Base-by-base conservation (phyloP, 2,329 filamentous ascomycete species). In the Microdochium bolleyi region DNA sequence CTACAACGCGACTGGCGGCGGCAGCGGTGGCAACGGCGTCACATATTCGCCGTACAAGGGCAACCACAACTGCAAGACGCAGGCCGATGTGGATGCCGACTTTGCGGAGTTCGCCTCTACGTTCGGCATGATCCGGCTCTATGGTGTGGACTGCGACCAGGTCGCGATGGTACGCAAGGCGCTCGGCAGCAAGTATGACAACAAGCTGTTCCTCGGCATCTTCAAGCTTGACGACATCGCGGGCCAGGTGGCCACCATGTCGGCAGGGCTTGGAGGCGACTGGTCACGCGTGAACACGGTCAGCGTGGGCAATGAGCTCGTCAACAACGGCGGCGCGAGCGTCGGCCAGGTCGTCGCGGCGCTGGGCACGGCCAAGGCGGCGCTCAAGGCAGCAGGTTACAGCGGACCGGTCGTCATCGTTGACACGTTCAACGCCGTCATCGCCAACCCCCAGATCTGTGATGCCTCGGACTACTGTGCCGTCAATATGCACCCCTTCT, bases 401-500 rank as follows among this genome's bases (percentile, higher is more conserved):
- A 67, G 70, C 2, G 90, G 90, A 2, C 82, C 82, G 1, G 83
- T 95, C 27, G 88, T 92, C 37, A 84, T 87, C 0, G 88, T 92
- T 49, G 91, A 96, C 65, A 92, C 88, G 1, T 88, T 89, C 61
- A 77, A 80, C 22, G 83, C 85, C 4, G 77, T 84, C n/a, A 72
- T 84, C 49, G 70, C 73, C 50, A 79, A 92, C 60, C 85, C 85
- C 0, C 71, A 79, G 51, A 77, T 96, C 49, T 95, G 90, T 70
- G 67, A 83, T 24, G 76, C 74, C 48, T 88, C 87, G 1, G 89
- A 95, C 63, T 89, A 88, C 71, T 89, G 85, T 62, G 87, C 89
- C 16, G 80, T 87, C 65, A 95, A 96, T 70, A 82, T 84, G 58
- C 90, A 95, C 68, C 81, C 89, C 13, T 95, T 91, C 78, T 95